Evolutionary conservation across 495 filamentous ascomycete species (phyloP).

Genomic region (Xylaria cubensis): DNA sequence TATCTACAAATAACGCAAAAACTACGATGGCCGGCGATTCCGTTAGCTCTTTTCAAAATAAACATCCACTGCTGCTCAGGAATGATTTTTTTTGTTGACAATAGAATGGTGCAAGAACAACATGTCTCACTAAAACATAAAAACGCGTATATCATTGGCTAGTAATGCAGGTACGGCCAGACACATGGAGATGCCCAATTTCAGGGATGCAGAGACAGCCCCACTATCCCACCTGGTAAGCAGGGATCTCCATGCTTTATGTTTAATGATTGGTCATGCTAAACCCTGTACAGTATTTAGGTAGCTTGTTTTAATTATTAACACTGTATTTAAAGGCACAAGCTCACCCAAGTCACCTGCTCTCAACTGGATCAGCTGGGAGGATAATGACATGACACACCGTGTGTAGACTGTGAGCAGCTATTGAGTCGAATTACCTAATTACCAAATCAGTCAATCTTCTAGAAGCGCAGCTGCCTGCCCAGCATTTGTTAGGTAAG

Average conservation of each 20-base stretch:
- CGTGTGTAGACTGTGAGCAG: background rate
- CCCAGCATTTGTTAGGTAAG: background rate
- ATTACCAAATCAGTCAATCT: conserved; percentile 4
- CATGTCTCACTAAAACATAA: conserved; percentile 15
- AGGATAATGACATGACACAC: conserved; percentile 3
- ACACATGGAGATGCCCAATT: conserved; percentile 12
- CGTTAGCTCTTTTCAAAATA: background rate
- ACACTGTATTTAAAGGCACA: background rate
- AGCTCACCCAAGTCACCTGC: background rate
- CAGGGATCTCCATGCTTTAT: conserved; percentile 1
- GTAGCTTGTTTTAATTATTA: background rate
- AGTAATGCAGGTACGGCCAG: conserved; percentile 13
- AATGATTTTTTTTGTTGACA: conserved; percentile 22
- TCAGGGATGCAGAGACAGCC: background rate
- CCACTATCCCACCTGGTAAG: background rate
- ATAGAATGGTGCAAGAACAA: conserved; percentile 5
- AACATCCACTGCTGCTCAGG: background rate
- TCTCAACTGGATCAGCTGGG: background rate
- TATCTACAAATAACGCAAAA: background rate
- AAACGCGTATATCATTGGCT: conserved; percentile 18
- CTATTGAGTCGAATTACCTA: background rate
- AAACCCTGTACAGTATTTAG: background rate
- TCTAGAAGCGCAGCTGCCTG: background rate
- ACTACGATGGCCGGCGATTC: background rate
- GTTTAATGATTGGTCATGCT: background rate